Evolutionary conservation across 768 basidiomycete species (phyloP).

Genomic region (Termitomyces sp.): DNA sequence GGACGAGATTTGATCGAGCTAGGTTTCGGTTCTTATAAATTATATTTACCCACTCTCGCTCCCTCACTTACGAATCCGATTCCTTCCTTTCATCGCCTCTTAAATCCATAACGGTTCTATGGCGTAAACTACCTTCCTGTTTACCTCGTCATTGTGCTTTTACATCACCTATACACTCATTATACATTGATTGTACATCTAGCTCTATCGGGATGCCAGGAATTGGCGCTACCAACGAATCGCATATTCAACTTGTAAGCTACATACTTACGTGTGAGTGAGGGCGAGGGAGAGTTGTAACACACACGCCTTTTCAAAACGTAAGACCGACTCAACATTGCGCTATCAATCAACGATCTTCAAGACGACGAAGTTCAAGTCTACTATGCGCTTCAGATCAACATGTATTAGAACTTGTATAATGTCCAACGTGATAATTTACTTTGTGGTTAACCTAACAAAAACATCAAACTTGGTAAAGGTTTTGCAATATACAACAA

Average conservation of each 20-base stretch:
- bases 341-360: not conserved
- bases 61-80: slow-evolving; percentile 2
- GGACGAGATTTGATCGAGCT: slow-evolving; percentile 17
- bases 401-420: not conserved
- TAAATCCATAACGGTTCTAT: slow-evolving; percentile 11
- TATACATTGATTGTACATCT: slow-evolving; percentile 8
- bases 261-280: not conserved
- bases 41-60: slow-evolving; percentile 12
- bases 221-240: not conserved
- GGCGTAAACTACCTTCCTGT: slow-evolving; percentile 11
- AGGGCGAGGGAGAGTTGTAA: no score
- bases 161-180: slow-evolving; percentile 20
- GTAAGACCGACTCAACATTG: no score
- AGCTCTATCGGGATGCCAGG: not conserved
- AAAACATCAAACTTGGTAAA: not conserved
- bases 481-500: not conserved
- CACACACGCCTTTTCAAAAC: no score
- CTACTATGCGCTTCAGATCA: not conserved
- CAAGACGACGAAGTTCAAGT: not conserved
- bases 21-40: slow-evolving; percentile 9
- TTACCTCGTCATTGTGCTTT: slow-evolving; percentile 17
- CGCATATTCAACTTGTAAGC: not conserved
- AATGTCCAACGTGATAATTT: not conserved
- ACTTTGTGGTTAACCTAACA: not conserved
- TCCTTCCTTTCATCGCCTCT: not conserved